Percentiles rank a stretch among this genome's conserved stretches.
Evolutionary conservation across 331 rosid species (phyloP).

Genomic region (Quercus lobata): DNA sequence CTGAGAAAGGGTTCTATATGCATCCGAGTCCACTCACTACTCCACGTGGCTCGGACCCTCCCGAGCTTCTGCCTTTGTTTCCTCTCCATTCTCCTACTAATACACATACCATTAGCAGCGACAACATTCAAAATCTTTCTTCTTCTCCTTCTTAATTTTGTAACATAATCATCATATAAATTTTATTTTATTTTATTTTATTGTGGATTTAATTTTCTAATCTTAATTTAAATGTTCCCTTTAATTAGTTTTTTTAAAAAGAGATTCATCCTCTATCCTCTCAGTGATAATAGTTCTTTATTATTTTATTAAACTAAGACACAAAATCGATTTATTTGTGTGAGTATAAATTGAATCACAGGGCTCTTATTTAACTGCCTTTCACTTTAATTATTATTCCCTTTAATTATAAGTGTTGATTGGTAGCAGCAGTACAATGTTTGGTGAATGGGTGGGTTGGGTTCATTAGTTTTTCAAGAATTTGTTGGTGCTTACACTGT

Average conservation of each 20-base stretch:
- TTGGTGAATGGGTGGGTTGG: no score
- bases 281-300: fast-evolving
- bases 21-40: conserved; percentile 57
- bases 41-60: conserved; percentile 64
- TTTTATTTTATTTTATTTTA: no score
- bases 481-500: no score
- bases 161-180: background rate
- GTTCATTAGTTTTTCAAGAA: no score
- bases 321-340: no score
- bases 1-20: conserved; percentile 75
- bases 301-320: fast-evolving
- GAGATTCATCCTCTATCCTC: no score
- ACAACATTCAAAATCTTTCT: background rate
- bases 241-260: no score
- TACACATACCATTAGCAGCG: background rate
- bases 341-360: fast-evolving
- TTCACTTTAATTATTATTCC: no score
- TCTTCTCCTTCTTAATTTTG: background rate
- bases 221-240: background rate
- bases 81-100: conserved; percentile 70
- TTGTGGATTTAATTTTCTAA: background rate
- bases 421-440: no score
- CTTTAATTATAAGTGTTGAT: no score
- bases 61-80: conserved; percentile 66
- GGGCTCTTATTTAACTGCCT: fast-evolving